Evolutionary conservation across 495 filamentous ascomycete species (phyloP), one percentile per base, ranked within the genome.

Genomic region (Neurospora tetrasperma): DNA sequence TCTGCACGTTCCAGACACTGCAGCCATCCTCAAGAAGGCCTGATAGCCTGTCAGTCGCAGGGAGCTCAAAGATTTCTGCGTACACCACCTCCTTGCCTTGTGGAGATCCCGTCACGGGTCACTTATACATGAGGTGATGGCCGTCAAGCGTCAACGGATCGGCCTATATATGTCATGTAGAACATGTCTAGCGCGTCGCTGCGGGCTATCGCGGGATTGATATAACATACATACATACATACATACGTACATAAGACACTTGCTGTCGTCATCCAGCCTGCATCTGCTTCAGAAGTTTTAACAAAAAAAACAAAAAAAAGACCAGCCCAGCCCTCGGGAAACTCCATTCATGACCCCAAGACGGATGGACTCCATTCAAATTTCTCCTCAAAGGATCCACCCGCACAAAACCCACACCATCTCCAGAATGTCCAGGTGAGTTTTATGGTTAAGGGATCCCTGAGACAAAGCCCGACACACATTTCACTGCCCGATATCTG

Each of bases 1-100:
- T 69, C 66, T 73, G 66, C 35, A 70, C 27, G 54, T 66, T 66
- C 54, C 23, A 66, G 54, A 66, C 54, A 66, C 12, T 62, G 54
- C 46, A 54, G 46, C 46, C 46, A 54, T 54, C 46, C 46, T 38
- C 43, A 71, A 71, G 6, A 54, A 54, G 70, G 70, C 20, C 40
- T 44, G 41, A 71, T 71, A 44, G 41, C 70, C 41, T 71, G 70
- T 44, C 42, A 71, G 40, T 66, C 54, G 8, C 54, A 31, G 27
- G 27, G 27, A 3, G 27, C 27, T 31, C 27, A 31, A 35, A 31
- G 16, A 23, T 23, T 62, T 31, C 54, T 62, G 20, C 54, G 54
- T 31, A 62, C 23, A 62, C 54, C 54, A 31, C 20, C 54, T 23
- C 54, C 54, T 62, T 62, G 9, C 27, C 16, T 62, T 12, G 54